Base-by-base conservation (phyloP, 805 yeast genomes). In the Ogataea paraovalis region DNA sequence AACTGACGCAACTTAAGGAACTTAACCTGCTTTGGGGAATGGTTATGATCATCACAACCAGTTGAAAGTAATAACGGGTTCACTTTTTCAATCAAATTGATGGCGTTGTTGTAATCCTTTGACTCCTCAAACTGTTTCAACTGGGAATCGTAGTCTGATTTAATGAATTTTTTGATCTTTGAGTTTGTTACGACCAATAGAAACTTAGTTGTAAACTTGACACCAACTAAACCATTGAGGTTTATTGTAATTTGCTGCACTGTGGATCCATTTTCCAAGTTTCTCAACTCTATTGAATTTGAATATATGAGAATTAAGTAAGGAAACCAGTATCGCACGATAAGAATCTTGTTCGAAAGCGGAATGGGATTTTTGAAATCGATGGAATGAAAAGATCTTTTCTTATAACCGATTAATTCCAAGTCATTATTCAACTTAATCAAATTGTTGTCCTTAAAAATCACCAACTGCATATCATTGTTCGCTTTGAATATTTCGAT, bases 81-180 rank as follows among this genome's bases (percentile, higher is more conserved):
- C n/a, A 66, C 45, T 34, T 59, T 62, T 42, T 63, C 66, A 22
- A 75, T 59, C 18, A 80, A 53, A 12, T 65, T 58, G 16, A 79
- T 75, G 0, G 82, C 79, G 48, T 74, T 76, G 25, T 65, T 69
- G 34, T 69, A 64, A 32, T 62, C 61, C 18, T 64, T 56, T 9
- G 46, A 33, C 9, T 48, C 45, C 25, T 65, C 64, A 23, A 75
- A 58, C 19, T 59, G 57, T 8, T 57, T 51, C 9, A 75, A 52
- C 48, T 71, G 75, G n/a, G 48, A 52, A 22, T 58, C 54, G 46
- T 62, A 72, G 10, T 65, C 60, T 10, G 55, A 45, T 41, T 62
- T 56, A 9, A 54, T 39, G 41, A 67, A 57, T 38, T 62, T 48
- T 46, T 57, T 58, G 8, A 73, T 51, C 19, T 55, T 57, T 12